Evolutionary conservation across 768 basidiomycete genomes (phyloP).

Genomic region (Serpula lacrymans): DNA sequence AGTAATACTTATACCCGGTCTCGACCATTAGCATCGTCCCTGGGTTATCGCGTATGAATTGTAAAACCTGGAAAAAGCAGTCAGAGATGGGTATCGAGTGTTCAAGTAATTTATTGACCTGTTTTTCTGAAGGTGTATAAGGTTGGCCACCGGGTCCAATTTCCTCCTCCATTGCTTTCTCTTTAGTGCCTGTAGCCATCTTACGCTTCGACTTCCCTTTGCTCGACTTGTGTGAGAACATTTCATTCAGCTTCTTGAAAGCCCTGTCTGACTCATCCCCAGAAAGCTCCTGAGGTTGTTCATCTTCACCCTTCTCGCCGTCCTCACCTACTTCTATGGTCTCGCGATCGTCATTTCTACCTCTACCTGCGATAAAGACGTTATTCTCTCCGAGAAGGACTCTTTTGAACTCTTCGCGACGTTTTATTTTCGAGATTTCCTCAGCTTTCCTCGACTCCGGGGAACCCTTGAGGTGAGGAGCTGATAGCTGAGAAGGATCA

Average conservation of each 20-base stretch:
- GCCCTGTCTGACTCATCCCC: slow-evolving; percentile 41
- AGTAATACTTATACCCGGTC: slow-evolving; percentile 80
- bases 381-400: slow-evolving; percentile 49
- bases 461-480: neutral
- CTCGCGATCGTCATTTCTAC: slow-evolving; percentile 15
- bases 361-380: slow-evolving; percentile 24
- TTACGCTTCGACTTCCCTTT: slow-evolving; percentile 31
- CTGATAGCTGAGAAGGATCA: slow-evolving; percentile 20
- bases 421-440: slow-evolving; percentile 44
- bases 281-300: slow-evolving; percentile 26
- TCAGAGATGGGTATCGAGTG: neutral
- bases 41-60: slow-evolving; percentile 61
- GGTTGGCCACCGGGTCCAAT: slow-evolving; percentile 67
- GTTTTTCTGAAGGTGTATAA: slow-evolving; percentile 77
- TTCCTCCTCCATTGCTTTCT: slow-evolving; percentile 35
- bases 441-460: slow-evolving; percentile 1
- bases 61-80: slow-evolving; percentile 37
- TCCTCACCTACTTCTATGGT: slow-evolving; percentile 17
- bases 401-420: slow-evolving; percentile 46
- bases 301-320: slow-evolving; percentile 21
- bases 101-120: slow-evolving; percentile 35
- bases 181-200: slow-evolving; percentile 13
- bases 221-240: slow-evolving; percentile 39
- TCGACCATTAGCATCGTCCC: slow-evolving; percentile 75
- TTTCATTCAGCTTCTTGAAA: slow-evolving; percentile 44